Evolutionary conservation across 2,329 filamentous ascomycete species (phyloP), one percentile per base, ranked within the genome.

Genomic region (Drechmeria coniospora): DNA sequence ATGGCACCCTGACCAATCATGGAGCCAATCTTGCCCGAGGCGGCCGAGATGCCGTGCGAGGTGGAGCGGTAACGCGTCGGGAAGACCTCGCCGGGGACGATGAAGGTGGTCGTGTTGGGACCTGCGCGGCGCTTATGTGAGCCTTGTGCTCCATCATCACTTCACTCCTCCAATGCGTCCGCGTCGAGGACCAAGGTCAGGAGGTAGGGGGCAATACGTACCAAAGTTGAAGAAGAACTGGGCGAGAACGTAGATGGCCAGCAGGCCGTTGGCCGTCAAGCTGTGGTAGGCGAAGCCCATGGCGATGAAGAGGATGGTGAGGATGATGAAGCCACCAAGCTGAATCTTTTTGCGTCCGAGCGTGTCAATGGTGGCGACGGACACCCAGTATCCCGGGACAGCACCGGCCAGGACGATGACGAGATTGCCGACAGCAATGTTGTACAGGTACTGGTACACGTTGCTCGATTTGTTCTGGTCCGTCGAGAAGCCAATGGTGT

Each of bases 331-430:
- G 15, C 71, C 72, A 34, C 59, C 63, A 30, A 79, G 53, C 54
- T 81, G 81, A 32, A 87, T 82, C 2, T 78, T 69, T 59, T 82
- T 84, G 43, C 80, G 76, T 29, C 79, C 80, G 10, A 84, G 42
- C 2, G 65, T 79, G 51, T 87, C 79, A 31, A 83, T 69, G 1
- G 69, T 72, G 2, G 72, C 72, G 5, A 84, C 79, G 0, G 78
- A 80, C 11, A 82, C 67, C 79, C 79, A 86, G 60, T 86, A 86
- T 10, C 80, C 80, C 0, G 80, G 80, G 10, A 86, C 79, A 26
- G 80, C 76, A 32, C 79, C 80, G 4, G 80, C 79, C 33, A 79
- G 71, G 39, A 84, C 74, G 27, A 86, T 65, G 39, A 86, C 81
- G 40, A 86, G 56, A 56, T 87, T 84, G 8, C 80, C 80, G 13